phyloP scores from a whole-genome alignment of 2,329 filamentous ascomycete species.

The Pseudomassariella vexata region DNA sequence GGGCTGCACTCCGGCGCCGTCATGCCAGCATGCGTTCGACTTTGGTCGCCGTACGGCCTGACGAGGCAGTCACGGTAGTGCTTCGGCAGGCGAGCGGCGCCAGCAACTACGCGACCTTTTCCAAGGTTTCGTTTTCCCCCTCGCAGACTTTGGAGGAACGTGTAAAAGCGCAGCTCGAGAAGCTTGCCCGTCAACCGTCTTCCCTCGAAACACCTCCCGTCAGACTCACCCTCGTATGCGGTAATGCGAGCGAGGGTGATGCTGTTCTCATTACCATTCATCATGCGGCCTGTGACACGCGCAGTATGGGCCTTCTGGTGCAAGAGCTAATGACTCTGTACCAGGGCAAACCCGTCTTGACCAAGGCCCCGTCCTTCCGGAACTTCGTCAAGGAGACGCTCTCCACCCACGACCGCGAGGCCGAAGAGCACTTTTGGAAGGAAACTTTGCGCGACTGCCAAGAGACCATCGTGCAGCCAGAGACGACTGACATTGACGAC shows the following conservation, averaged over 20 bases:
- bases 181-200: constrained; percentile 17
- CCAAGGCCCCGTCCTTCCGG: constrained; percentile 5
- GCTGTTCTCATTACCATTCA: constrained; percentile 24
- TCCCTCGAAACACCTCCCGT: constrained; percentile 24
- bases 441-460: constrained; percentile 3
- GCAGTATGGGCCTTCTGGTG: constrained; percentile 25
- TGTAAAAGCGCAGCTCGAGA: constrained; percentile 11
- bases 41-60: constrained; percentile 21
- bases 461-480: constrained; percentile 5
- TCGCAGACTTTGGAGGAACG: constrained; percentile 4
- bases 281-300: constrained; percentile 29
- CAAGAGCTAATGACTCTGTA: constrained; percentile 24
- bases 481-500: constrained; percentile 2
- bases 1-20: constrained; percentile 21
- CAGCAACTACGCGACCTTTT: constrained; percentile 5
- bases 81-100: constrained; percentile 4
- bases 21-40: constrained; percentile 26
- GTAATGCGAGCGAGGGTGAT: constrained; percentile 15
- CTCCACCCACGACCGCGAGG: constrained; percentile 3
- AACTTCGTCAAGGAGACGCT: constrained; percentile 6
- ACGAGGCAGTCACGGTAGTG: constrained; percentile 22
- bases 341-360: constrained; percentile 4
- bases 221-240: constrained; percentile 21
- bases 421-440: constrained; percentile 5
- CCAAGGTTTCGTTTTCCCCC: constrained; percentile 2